Base-by-base conservation (phyloP, 2,329 filamentous ascomycete species). In the Colletotrichum tamarilloi region DNA sequence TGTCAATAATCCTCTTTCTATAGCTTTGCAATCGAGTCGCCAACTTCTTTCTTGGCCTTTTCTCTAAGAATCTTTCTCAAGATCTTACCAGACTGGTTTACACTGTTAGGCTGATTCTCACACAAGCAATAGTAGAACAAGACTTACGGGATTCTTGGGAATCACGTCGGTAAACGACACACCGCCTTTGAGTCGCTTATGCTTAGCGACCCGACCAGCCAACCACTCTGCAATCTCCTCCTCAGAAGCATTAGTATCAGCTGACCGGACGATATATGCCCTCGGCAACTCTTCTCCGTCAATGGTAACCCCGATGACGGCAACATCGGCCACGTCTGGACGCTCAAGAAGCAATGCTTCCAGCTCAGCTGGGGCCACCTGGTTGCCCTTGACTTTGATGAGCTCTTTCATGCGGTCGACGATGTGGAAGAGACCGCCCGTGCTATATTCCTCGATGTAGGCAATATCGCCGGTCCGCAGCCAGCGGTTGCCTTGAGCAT, bases 391-490 rank as follows among this genome's bases (percentile, higher is more conserved):
- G 62, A 90, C 88, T 80, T 91, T 91, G 82, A 91, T 91, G 68
- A 91, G 84, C 80, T 91, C 89, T 87, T 96, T 84, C 66, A 90
- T 90, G 52, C 94, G 89, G 81, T 96, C 94, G 38, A 95, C 92
- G 30, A 95, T 92, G 78, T 90, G 89, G 76, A 87, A 85, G 62
- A 84, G 80, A 0, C 81, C 84, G 16, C 88, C 87, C 0, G 82
- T 78, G 72, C 87, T 85, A 76, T 91, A 89, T 35, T 87, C 86
- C 65, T 91, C 86, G 74, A 94, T 87, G 77, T 90, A 92, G 19
- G 90, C 92, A 62, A 95, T 88, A 76, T 95, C 94, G 3, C 94
- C 94, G 0, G 93, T 95, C 78, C 90, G 91, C 74, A 95, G 81
- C 93, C 94, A 95, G 22, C 91, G 82, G 35, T 84, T 86, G 58